phyloP scores from a whole-genome alignment of 2,329 filamentous ascomycete genomes.

The Elsinoe fawcettii region DNA sequence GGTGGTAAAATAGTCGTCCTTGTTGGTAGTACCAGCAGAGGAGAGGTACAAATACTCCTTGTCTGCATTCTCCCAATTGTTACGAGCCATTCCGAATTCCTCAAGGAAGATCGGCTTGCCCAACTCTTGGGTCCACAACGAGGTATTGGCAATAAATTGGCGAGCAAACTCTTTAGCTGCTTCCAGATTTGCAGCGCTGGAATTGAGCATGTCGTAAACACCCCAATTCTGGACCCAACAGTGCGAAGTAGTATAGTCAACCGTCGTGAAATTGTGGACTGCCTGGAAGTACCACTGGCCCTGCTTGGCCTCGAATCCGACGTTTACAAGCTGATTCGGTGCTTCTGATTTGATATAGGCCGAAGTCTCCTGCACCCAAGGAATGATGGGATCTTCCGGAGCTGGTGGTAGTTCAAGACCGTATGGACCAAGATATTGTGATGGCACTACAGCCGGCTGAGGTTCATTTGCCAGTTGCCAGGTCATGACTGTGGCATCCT shows the following conservation, averaged over 20 bases:
- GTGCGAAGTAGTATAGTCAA: slow-evolving; percentile 35
- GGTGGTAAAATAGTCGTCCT: slow-evolving; percentile 32
- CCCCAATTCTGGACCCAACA: slow-evolving; percentile 37
- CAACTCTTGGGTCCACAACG: slow-evolving; percentile 31
- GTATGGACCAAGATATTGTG: slow-evolving; percentile 26
- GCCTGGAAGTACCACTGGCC: slow-evolving; percentile 34
- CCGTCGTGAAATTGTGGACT: slow-evolving; percentile 31
- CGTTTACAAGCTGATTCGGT: slow-evolving; percentile 33
- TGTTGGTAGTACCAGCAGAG: slow-evolving; percentile 30
- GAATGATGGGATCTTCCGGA: slow-evolving; percentile 29
- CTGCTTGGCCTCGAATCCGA: slow-evolving; percentile 34
- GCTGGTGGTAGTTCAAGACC: slow-evolving; percentile 25
- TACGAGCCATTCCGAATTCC: slow-evolving; percentile 35
- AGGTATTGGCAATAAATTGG: slow-evolving; percentile 30
- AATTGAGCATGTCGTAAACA: slow-evolving; percentile 34
- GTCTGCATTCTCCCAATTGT: slow-evolving; percentile 34
- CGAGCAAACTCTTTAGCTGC: slow-evolving; percentile 31
- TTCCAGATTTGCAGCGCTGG: slow-evolving; percentile 27
- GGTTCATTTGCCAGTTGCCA: slow-evolving; percentile 37
- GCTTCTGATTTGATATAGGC: slow-evolving; percentile 31
- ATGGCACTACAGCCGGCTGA: slow-evolving; percentile 25
- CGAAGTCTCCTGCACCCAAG: slow-evolving; percentile 33
- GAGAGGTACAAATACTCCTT: slow-evolving; percentile 33
- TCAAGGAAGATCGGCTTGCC: slow-evolving; percentile 34
- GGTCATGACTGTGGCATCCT: slow-evolving; percentile 35